Evolutionary conservation across 73 alveolate genomes (phyloP).

Genomic region (Urostyla sp.): DNA sequence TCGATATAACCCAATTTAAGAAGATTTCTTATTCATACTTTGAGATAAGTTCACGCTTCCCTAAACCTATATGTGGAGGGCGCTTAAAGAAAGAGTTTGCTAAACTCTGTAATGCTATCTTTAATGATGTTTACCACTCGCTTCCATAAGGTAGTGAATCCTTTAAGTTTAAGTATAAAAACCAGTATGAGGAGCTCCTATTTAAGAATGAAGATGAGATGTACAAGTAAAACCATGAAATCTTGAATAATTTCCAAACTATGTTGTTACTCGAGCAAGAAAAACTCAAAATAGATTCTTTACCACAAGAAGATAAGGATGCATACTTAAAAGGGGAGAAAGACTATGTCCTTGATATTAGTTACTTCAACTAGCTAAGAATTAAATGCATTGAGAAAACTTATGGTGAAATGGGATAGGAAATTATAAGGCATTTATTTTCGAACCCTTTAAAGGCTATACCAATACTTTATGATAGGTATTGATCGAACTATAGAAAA

Average conservation of each 20-base stretch:
- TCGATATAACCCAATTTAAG: conserved; percentile 27
- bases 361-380: conserved; percentile 25
- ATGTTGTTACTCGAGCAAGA: conserved; percentile 56
- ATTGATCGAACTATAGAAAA: conserved; percentile 32
- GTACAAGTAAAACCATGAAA: conserved; percentile 57
- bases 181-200: conserved; percentile 61
- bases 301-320: background rate
- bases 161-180: conserved; percentile 65
- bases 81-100: conserved; percentile 6
- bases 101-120: conserved; percentile 16
- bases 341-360: conserved; percentile 1
- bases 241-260: conserved; percentile 9
- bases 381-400: conserved; percentile 47
- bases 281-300: background rate
- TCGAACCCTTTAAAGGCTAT: conserved; percentile 51
- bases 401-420: conserved; percentile 38
- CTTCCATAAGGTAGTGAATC: conserved; percentile 72
- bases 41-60: conserved; percentile 59
- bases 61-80: conserved; percentile 57
- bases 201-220: conserved; percentile 74
- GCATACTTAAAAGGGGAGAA: background rate
- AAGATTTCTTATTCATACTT: conserved; percentile 61
- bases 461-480: conserved; percentile 47
- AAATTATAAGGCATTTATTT: conserved; percentile 40
- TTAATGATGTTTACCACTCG: conserved; percentile 55